phyloP scores from a whole-genome alignment of 345 rosid genomes.

The Populus ilicifolia region DNA sequence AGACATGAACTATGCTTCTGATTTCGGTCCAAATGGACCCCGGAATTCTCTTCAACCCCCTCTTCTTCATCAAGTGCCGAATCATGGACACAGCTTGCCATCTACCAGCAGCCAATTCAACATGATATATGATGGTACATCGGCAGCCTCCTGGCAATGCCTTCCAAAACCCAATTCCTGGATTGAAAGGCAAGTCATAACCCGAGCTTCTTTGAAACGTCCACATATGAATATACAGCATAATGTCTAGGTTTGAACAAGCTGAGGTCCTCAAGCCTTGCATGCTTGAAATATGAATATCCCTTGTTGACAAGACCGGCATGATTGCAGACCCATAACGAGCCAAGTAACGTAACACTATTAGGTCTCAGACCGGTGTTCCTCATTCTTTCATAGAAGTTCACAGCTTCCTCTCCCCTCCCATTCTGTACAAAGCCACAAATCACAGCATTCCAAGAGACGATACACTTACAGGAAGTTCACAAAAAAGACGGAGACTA shows the following conservation, averaged over 20 bases:
- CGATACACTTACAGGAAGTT: slow-evolving; percentile 35
- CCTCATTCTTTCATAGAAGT: slow-evolving; percentile 46
- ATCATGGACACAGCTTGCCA: slow-evolving; percentile 54
- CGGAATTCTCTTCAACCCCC: slow-evolving; percentile 50
- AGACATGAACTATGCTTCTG: slow-evolving; percentile 46
- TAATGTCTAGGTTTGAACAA: slow-evolving; percentile 58
- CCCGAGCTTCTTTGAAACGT: slow-evolving; percentile 53
- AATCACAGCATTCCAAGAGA: slow-evolving; percentile 75
- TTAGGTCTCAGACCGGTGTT: slow-evolving; percentile 47
- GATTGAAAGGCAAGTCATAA: slow-evolving; percentile 51
- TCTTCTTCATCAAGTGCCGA: slow-evolving; percentile 58
- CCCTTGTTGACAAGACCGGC: slow-evolving; percentile 68
- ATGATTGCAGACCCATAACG: slow-evolving; percentile 77
- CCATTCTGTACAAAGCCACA: slow-evolving; percentile 84
- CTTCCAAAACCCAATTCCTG: slow-evolving; percentile 87
- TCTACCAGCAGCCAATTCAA: slow-evolving; percentile 58
- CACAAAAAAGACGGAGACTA: slow-evolving; percentile 47
- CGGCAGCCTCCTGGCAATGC: slow-evolving; percentile 84
- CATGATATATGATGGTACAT: slow-evolving; percentile 78
- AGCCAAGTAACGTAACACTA: slow-evolving; percentile 58
- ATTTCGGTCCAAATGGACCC: slow-evolving; percentile 84
- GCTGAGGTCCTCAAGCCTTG: slow-evolving; percentile 28
- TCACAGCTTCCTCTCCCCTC: slow-evolving; percentile 61
- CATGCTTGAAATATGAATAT: slow-evolving; percentile 50
- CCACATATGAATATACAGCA: slow-evolving; percentile 17